A percentile compares a stretch with the other conserved stretches of the same genome.
These are phyloP conservation scores for Pseudopyrenochaeta lycopersici DNA, from an alignment of 2,329 filamentous ascomycete species.

Conservation along the genomic window DNA sequence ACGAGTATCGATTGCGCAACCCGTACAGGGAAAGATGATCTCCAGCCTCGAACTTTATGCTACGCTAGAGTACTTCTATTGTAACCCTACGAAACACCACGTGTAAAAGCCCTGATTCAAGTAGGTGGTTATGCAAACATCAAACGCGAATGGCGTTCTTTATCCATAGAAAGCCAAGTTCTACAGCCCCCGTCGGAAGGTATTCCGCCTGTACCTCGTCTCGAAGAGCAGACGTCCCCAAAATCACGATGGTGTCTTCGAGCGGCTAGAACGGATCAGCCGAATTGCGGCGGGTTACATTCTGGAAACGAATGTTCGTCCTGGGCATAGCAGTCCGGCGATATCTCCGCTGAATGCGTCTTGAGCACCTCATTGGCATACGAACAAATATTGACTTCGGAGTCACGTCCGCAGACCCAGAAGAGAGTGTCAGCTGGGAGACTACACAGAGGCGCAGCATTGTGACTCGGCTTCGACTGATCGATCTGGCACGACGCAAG, in stretches of 20 bases:
- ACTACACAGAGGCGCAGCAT: no score
- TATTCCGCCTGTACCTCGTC: slow-evolving; percentile 2
- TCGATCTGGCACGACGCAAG: no score
- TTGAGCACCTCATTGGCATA: neutral
- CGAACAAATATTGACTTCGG: neutral
- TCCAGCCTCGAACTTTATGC: neutral
- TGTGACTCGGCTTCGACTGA: no score
- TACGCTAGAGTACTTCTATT: neutral
- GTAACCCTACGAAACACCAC: no score
- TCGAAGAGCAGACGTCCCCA: slow-evolving; percentile 3
- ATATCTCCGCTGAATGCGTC: neutral
- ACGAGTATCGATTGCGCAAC: neutral
- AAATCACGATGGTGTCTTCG: neutral
- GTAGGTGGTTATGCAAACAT: neutral
- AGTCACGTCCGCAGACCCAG: neutral
- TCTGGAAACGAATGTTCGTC: neutral
- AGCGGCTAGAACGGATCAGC: neutral
- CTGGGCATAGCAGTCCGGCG: neutral
- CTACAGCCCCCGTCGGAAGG: neutral
- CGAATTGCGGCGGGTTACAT: neutral
- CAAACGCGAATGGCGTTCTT: slow-evolving; percentile 5
- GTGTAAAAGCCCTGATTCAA: neutral
- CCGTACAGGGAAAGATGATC: neutral
- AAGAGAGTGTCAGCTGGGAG: neutral
- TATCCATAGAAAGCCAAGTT: neutral